phyloP scores from a whole-genome alignment of 306 rosid species.

The Boehmeria nivea region DNA sequence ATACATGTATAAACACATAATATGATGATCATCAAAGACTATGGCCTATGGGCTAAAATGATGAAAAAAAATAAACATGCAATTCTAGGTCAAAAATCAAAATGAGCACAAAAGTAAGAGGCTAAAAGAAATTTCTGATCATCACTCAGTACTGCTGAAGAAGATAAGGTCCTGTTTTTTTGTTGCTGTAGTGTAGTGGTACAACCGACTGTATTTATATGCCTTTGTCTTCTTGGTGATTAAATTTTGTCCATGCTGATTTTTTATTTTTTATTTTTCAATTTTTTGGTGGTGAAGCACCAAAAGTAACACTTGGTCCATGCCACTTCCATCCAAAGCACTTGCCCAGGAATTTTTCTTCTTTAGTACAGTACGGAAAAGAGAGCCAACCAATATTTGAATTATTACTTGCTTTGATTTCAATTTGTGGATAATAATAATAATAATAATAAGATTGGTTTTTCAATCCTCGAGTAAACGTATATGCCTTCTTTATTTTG shows the following conservation, averaged over 20 bases:
- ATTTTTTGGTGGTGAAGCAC: too few relatives aligned
- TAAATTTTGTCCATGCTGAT: constrained; percentile 20
- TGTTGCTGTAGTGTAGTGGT: constrained; percentile 13
- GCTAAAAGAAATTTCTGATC: neutral
- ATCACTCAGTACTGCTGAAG: constrained; percentile 7
- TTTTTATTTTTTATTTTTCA: neutral
- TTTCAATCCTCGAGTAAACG: too few relatives aligned
- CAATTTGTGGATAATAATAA: neutral
- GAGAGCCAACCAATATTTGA: neutral
- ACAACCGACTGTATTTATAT: constrained; percentile 12
- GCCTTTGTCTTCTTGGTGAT: constrained; percentile 26
- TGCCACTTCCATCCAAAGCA: constrained; percentile 9
- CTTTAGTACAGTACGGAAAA: neutral
- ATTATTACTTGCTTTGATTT: neutral
- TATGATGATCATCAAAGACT: too few relatives aligned
- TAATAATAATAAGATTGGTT: too few relatives aligned
- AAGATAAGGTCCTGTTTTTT: constrained; percentile 30
- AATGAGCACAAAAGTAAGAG: too few relatives aligned
- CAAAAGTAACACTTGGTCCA: constrained; percentile 7
- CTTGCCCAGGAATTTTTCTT: neutral
- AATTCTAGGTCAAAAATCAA: too few relatives aligned
- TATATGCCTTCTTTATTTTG: too few relatives aligned
- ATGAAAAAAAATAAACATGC: neutral
- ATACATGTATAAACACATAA: too few relatives aligned
- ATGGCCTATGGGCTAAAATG: too few relatives aligned